Percentiles rank a stretch among this genome's conserved stretches.
These are phyloP conservation scores for Clarireedia paspali DNA, from an alignment of 2,329 filamentous ascomycete genomes.

Conservation along the genomic window DNA sequence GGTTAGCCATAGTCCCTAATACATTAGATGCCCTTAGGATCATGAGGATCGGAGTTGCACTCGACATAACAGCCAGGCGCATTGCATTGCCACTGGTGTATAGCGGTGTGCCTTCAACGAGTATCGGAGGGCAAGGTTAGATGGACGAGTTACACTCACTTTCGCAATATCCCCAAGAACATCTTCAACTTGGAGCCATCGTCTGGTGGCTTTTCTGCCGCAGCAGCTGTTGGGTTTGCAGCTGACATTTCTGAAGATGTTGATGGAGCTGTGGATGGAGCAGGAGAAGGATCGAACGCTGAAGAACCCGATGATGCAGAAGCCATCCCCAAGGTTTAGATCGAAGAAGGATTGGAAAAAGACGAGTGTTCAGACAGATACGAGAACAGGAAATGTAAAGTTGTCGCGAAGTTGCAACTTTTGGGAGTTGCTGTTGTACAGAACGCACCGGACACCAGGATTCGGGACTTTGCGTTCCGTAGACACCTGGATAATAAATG, in stretches of 20 bases:
- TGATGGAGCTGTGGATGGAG: constrained; percentile 22
- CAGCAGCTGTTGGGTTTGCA: constrained; percentile 13
- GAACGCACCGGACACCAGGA: background rate
- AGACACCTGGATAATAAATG: too few relatives aligned
- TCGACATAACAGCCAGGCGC: background rate
- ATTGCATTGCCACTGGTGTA: constrained; percentile 10
- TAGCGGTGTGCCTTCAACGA: constrained; percentile 11
- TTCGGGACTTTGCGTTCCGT: background rate
- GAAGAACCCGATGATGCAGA: constrained; percentile 24
- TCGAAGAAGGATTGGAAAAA: background rate
- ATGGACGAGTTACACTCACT: constrained; percentile 46
- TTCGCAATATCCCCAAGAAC: constrained; percentile 79
- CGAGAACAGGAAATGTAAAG: background rate
- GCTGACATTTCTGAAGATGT: constrained; percentile 20
- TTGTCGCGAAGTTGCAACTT: background rate
- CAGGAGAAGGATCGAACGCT: constrained; percentile 19
- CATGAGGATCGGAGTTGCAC: background rate
- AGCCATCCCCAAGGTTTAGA: constrained; percentile 18
- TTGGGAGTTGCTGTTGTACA: constrained; percentile 2
- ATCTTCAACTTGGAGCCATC: constrained; percentile 85
- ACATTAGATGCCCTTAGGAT: background rate
- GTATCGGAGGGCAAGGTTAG: background rate
- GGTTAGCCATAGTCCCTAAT: background rate
- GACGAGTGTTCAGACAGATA: background rate
- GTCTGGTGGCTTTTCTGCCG: constrained; percentile 52